Evolutionary conservation across 176 grass and related monocot species (phyloP).

Genomic region (Zea luxurians): DNA sequence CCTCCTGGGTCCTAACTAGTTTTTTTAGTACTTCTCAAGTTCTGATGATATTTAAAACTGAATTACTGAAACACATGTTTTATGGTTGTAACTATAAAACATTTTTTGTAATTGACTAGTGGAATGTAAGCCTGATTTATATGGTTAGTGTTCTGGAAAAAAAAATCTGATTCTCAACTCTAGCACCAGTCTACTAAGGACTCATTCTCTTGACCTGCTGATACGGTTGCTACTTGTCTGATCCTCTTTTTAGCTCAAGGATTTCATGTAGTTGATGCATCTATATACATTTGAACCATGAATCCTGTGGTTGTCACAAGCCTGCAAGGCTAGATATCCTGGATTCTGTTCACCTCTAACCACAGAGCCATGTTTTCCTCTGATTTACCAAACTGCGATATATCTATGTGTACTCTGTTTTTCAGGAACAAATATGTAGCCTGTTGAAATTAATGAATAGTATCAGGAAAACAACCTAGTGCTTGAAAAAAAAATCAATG

Average conservation of each 20-base stretch:
- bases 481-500: neutral
- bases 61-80: neutral
- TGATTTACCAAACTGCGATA: neutral
- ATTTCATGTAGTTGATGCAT: neutral
- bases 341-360: neutral
- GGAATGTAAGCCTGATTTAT: neutral
- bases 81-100: neutral
- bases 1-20: neutral
- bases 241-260: neutral
- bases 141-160: neutral
- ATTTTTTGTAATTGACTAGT: neutral
- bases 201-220: neutral
- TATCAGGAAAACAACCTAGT: neutral
- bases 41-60: neutral
- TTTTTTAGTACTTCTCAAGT: neutral
- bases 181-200: neutral
- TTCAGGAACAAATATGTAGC: neutral
- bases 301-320: neutral
- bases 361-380: neutral
- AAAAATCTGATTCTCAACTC: neutral
- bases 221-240: neutral
- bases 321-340: neutral
- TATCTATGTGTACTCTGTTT: conserved; percentile 5
- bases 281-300: neutral
- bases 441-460: neutral